Evolutionary conservation across 2,329 filamentous ascomycete genomes (phyloP).

Genomic region (Colletotrichum endophyticum): DNA sequence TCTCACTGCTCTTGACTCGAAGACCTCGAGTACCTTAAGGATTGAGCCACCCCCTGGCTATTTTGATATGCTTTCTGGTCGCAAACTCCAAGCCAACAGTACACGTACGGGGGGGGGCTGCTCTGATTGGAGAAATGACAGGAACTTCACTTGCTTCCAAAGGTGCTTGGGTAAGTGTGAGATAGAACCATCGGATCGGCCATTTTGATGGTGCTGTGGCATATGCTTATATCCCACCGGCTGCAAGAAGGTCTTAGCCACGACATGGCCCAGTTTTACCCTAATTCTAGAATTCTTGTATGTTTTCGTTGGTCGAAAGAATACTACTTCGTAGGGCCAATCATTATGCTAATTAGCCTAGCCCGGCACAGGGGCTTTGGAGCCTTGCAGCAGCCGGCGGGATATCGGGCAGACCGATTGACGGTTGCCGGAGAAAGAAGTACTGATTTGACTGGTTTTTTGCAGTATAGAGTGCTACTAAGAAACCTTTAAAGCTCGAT

Average conservation of each 20-base stretch:
- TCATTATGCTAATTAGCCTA: background rate
- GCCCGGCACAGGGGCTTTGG: background rate
- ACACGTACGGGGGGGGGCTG: fast-evolving
- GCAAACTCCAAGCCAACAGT: background rate
- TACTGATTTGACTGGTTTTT: fast-evolving
- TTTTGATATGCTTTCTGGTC: background rate
- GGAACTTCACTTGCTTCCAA: background rate
- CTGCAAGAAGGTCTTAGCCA: background rate
- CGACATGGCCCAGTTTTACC: background rate
- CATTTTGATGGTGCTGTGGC: background rate
- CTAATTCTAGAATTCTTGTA: background rate
- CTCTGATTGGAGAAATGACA: background rate
- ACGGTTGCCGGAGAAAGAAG: background rate
- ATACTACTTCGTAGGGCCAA: background rate
- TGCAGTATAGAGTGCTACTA: background rate
- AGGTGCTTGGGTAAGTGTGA: fast-evolving
- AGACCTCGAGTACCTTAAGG: fast-evolving
- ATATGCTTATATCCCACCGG: background rate
- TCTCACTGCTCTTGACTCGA: background rate
- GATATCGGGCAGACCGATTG: background rate
- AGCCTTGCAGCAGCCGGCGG: background rate
- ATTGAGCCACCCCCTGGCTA: background rate
- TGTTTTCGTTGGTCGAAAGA: background rate
- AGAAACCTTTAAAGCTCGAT: background rate
- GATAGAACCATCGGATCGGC: background rate